These are phyloP conservation scores for Neonectria hederae DNA, from an alignment of 2,329 filamentous ascomycete species.

Conservation along the genomic window DNA sequence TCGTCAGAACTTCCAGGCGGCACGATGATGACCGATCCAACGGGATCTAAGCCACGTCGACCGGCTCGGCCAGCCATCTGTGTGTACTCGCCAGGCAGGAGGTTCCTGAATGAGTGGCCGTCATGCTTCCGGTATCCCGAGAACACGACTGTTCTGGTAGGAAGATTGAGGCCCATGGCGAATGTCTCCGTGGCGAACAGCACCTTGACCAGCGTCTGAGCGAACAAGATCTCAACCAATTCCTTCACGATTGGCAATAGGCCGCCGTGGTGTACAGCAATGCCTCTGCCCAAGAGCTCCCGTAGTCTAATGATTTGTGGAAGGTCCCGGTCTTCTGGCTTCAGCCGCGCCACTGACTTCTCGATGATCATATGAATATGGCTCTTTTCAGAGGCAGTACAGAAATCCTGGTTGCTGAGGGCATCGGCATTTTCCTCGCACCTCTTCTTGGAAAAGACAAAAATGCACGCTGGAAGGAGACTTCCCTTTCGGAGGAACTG, in stretches of 20 bases:
- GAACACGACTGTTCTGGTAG: constrained; percentile 95
- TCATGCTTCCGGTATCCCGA: constrained; percentile 98
- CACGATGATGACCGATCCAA: constrained; percentile 95
- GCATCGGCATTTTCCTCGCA: constrained; percentile 98
- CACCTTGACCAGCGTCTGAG: constrained; percentile 93
- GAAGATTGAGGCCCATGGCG: constrained; percentile 96
- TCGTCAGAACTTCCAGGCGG: constrained; percentile 82
- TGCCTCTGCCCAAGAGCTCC: constrained; percentile 85
- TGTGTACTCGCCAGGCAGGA: constrained; percentile 95
- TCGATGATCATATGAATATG: constrained; percentile 98
- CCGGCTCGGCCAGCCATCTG: constrained; percentile 98
- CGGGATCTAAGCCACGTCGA: constrained; percentile 88
- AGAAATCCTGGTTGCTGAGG: constrained; percentile 93
- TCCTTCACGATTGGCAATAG: constrained; percentile 97
- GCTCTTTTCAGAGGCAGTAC: constrained; percentile 92
- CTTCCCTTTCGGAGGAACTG: constrained; percentile 88
- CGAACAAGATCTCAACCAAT: constrained; percentile 95
- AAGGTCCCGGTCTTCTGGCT: constrained; percentile 87
- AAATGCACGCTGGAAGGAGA: constrained; percentile 92
- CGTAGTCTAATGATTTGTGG: constrained; percentile 90
- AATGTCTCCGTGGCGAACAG: constrained; percentile 98
- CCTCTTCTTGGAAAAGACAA: constrained; percentile 97
- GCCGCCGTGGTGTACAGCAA: constrained; percentile 96
- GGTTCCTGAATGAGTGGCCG: constrained; percentile 87
- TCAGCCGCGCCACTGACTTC: constrained; percentile 89